Percentiles rank a stretch among this genome's conserved stretches.
phyloP scores from a whole-genome alignment of 176 grass and related monocot species.

The Rhynchospora breviuscula region DNA sequence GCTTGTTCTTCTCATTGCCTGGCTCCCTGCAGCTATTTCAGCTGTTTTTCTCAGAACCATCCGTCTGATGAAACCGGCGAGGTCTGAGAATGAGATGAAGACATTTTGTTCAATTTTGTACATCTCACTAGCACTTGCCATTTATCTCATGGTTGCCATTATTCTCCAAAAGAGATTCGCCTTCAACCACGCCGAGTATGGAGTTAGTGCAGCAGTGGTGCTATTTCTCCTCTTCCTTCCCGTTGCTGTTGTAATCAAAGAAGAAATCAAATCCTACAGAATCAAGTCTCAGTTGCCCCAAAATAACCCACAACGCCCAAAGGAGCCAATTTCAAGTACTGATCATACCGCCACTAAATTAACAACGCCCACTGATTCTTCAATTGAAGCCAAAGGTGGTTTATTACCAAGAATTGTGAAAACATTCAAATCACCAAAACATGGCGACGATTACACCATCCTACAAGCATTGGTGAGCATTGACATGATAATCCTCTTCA shows the following conservation, averaged over 20 bases:
- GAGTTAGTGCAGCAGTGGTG: slow-evolving; percentile 38
- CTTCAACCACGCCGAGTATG: slow-evolving; percentile 43
- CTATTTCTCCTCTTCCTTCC: slow-evolving; percentile 64
- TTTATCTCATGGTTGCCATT: slow-evolving; percentile 60
- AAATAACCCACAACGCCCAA: neutral
- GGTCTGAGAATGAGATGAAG: slow-evolving; percentile 32
- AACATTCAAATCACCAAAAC: slow-evolving; percentile 42
- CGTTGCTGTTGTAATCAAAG: slow-evolving; percentile 45
- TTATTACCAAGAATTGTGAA: slow-evolving; percentile 1
- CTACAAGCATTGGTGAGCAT: slow-evolving; percentile 72
- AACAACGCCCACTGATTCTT: neutral
- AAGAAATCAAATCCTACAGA: slow-evolving; percentile 38
- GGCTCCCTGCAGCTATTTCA: slow-evolving; percentile 68
- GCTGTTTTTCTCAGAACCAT: slow-evolving; percentile 57
- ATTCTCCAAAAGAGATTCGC: slow-evolving; percentile 40
- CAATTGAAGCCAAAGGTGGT: neutral
- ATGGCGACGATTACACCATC: slow-evolving; percentile 68
- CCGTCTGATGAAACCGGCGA: slow-evolving; percentile 44
- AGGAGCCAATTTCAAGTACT: neutral
- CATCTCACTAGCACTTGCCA: slow-evolving; percentile 53
- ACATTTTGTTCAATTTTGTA: slow-evolving; percentile 67
- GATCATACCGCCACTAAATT: neutral
- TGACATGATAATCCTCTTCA: slow-evolving; percentile 69
- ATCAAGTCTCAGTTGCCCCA: slow-evolving; percentile 16
- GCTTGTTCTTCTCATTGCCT: slow-evolving; percentile 68